Conservation (phyloP, 2,329 filamentous ascomycete genomes). For the Fusarium sp. region DNA sequence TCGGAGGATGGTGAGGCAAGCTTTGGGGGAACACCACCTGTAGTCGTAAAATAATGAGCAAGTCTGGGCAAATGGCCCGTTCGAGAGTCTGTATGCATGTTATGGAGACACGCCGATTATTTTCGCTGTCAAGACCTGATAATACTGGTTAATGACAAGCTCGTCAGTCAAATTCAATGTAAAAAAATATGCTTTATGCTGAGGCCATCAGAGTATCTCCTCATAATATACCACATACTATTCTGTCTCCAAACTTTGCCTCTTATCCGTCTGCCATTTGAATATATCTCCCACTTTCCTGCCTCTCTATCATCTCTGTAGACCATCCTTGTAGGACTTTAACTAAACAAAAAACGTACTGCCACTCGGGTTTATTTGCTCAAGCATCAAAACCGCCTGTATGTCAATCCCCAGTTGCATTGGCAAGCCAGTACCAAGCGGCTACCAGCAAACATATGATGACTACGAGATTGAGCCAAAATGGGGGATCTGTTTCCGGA, state of each 20-base stretch:
- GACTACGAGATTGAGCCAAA: rapidly evolving
- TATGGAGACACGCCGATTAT: not conserved
- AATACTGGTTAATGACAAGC: not conserved
- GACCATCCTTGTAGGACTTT: rapidly evolving
- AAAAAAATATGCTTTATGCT: not conserved
- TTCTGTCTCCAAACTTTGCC: not conserved
- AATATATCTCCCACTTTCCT: not conserved
- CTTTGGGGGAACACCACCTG: not conserved
- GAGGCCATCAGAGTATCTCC: too few species aligned
- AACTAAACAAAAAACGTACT: rapidly evolving
- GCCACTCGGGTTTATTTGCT: rapidly evolving
- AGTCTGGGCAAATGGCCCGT: not conserved
- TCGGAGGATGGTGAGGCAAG: not conserved
- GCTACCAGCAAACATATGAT: not conserved
- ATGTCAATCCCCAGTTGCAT: rapidly evolving
- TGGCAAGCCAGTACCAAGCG: not conserved
- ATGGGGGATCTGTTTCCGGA: not conserved
- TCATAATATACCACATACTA: too few species aligned
- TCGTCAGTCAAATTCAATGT: not conserved
- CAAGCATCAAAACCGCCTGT: too few species aligned
- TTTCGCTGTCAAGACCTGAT: not conserved
- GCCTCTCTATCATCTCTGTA: not conserved
- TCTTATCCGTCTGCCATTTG: not conserved
- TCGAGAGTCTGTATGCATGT: not conserved
- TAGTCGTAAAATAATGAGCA: too few species aligned